Base-by-base conservation (phyloP, 2,329 filamentous ascomycete species). In the Pochonia chlamydosporia region DNA sequence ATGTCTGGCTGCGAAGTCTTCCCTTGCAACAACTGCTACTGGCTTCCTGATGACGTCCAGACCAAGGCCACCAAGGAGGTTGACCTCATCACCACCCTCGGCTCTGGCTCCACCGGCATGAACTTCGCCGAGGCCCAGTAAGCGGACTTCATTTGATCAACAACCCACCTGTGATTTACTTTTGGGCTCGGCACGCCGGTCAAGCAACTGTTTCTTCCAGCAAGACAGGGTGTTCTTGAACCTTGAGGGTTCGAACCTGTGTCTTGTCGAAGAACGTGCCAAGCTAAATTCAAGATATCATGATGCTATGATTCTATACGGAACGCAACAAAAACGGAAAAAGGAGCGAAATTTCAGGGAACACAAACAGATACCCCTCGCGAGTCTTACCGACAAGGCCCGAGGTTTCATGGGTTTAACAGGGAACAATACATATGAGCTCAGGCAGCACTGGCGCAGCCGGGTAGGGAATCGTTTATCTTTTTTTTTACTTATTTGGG, bases 21-120 rank as follows among this genome's bases (percentile, higher is more conserved):
- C 67, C 75, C 75, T 41, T 81, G 77, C 65, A 51, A 66, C 59
- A 78, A 74, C 52, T 70, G 64, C 50, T 82, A 82, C 71, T 78
- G 73, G 63, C 60, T 67, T 14, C 58, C 68, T 9, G 72, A 81
- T 48, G 78, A 82, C 50, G 55, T 79, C 53, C 73, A 78, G 64
- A 82, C 78, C 59, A 75, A 78, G 64, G 60, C 65, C 33, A 79
- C 75, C 25, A 37, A 54, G 6, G 72, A 75, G 61, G 59, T 54
- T 14, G 68, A 78, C 52, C 64, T 81, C 55, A 63, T 79, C 60
- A 73, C 70, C 60, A 77, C 74, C 23, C 71, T 78, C 8, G 74
- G 75, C 43, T 53, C 54, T 40, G 65, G 66, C 41, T 48, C 47
- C 36, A 53, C 57, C 30, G 56, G 55, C 45, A 14, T 60, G 45